Evolutionary conservation across 2,329 filamentous ascomycete species (phyloP).

Genomic region (Trichoderma atroviride): DNA sequence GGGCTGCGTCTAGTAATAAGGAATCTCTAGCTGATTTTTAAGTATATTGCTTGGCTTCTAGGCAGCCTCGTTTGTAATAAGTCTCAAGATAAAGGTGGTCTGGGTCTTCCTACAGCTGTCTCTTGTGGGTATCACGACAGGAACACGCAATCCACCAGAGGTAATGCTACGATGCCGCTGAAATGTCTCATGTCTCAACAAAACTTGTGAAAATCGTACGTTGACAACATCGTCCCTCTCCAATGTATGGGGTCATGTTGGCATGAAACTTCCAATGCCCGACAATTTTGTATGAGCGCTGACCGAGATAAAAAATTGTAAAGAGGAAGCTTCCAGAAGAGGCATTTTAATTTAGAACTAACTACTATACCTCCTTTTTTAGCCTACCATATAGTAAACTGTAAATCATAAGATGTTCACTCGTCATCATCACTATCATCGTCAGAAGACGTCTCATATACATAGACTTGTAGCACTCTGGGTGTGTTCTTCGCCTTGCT

Average conservation of each 20-base stretch:
- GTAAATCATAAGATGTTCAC: neutral
- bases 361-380: neutral
- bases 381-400: neutral
- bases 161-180: neutral
- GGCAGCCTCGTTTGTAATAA: neutral
- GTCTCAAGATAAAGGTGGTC: neutral
- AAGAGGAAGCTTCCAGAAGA: too few species aligned
- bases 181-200: neutral
- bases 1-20: neutral
- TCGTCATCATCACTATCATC: constrained; percentile 7
- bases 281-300: neutral
- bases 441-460: constrained; percentile 28
- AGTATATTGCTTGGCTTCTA: neutral
- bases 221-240: neutral
- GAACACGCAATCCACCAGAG: neutral
- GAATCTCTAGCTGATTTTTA: too few species aligned
- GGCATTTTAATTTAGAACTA: neutral
- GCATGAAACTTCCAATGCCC: neutral
- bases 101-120: neutral
- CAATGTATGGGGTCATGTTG: neutral
- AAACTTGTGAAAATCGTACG: neutral
- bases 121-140: neutral
- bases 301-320: neutral
- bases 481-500: constrained; percentile 11
- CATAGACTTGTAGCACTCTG: constrained; percentile 12